Evolutionary conservation across 1,139 yeast species (phyloP).

Genomic region (Saccharomyces hybrid): DNA sequence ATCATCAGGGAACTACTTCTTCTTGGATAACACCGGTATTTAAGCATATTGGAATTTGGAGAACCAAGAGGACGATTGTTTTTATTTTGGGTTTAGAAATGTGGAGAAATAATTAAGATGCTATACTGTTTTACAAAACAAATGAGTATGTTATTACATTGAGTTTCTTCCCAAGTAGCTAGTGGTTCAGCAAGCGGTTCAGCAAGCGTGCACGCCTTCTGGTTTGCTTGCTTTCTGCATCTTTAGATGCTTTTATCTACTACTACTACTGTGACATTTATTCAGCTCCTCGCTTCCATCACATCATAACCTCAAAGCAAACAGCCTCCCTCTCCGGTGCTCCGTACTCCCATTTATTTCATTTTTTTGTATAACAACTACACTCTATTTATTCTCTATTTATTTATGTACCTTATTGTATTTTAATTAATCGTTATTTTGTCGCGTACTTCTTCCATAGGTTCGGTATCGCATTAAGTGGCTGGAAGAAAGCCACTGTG

Average conservation of each 20-base stretch:
- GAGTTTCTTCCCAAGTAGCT: not conserved
- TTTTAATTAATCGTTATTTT: not conserved
- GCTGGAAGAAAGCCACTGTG: no score
- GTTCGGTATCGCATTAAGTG: no score
- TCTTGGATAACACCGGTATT: conserved; percentile 60
- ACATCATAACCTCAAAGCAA: not conserved
- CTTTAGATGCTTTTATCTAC: not conserved
- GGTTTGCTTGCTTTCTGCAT: no score
- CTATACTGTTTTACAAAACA: not conserved
- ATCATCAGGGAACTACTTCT: conserved; percentile 84
- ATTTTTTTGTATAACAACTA: not conserved
- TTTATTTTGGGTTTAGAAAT: not conserved
- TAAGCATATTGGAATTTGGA: conserved; percentile 10
- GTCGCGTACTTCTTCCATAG: not conserved
- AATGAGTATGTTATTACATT: not conserved
- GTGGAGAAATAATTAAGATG: not conserved
- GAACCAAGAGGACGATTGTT: not conserved
- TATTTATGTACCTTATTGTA: not conserved
- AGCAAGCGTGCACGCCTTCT: no score
- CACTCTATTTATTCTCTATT: not conserved
- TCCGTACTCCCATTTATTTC: not conserved
- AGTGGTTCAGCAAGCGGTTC: not conserved
- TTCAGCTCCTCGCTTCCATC: not conserved
- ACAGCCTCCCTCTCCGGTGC: not conserved
- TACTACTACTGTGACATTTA: no score